Base-by-base conservation (phyloP, 768 basidiomycete species). In the Sutorius australiensis region DNA sequence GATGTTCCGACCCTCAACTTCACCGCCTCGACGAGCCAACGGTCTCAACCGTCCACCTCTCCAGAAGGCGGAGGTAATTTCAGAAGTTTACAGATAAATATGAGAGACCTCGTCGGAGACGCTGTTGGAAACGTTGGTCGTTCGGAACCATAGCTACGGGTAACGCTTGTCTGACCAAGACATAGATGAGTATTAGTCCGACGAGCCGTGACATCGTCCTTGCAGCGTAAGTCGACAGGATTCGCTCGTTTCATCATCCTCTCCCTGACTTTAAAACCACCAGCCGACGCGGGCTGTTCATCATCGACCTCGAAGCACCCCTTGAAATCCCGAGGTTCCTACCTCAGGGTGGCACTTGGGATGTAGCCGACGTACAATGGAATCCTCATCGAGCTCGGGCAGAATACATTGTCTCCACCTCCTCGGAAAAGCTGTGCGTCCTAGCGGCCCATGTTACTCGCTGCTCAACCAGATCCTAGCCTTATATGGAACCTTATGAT, bases 301-400 rank as follows among this genome's bases (percentile, higher is more conserved):
- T 98, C 52, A 90, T 99, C 55, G 97, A 98, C 74, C 78, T 99
- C 14, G 86, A 93, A 55, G 81, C 88, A 12, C 92, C 92, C 1
- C 76, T 90, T 16, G 84, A 90, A 57, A 80, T 93, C 0, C 97
- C 97, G 21, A 80, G 95, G 12, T 98, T 95, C 66, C 79, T 99
- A 9, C 95, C 95, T 13, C 95, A 99, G 71, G 92, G 93, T 2
- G 95, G 94, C 1, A 92, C 90, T 6, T 98, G 94, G 92, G 91
- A 95, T 61, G 93, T 97, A 11, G 89, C 90, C 0, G 90, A 94
- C 62, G 89, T 93, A 0, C 89, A 92, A 59, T 95, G 92, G 92
- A 93, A 92, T 57, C 92, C 92, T 0, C 92, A 94, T 61, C 79
- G 77, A 3, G 75, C 78, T 32, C 79, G 84, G 13, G 81, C 84